These are phyloP conservation scores for Populus hybrid DNA, from an alignment of 441 rosid genomes.

Conservation along the genomic window DNA sequence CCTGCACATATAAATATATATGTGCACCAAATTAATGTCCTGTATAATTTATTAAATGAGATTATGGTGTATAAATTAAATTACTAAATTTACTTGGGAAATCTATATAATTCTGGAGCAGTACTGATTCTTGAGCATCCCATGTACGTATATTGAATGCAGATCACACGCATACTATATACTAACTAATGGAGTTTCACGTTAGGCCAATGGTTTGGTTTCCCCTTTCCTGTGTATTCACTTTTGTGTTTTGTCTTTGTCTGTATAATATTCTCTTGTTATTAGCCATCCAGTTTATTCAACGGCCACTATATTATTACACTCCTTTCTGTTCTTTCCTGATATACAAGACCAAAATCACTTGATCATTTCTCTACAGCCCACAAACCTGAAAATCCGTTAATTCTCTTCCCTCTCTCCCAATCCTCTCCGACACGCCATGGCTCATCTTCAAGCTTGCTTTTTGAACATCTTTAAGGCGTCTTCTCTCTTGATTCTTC, in stretches of 20 bases:
- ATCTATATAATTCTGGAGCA: too few relatives aligned
- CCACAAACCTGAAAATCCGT: background rate
- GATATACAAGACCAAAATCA: too few relatives aligned
- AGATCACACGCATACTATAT: too few relatives aligned
- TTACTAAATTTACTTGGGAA: too few relatives aligned
- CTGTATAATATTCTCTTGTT: background rate
- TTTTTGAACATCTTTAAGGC: conserved; percentile 5
- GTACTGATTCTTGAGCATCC: too few relatives aligned
- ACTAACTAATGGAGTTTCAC: too few relatives aligned
- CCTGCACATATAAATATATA: too few relatives aligned
- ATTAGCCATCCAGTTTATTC: background rate
- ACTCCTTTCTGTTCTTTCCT: background rate
- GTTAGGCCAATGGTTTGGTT: background rate
- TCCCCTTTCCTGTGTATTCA: background rate
- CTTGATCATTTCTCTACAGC: background rate
- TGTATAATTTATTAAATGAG: too few relatives aligned
- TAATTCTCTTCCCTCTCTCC: background rate
- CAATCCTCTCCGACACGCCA: background rate
- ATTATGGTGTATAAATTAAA: too few relatives aligned
- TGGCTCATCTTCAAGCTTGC: conserved; percentile 16
- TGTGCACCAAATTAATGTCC: too few relatives aligned
- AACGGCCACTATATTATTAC: background rate
- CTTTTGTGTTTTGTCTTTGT: background rate
- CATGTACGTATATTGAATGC: too few relatives aligned
- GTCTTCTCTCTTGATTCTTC: conserved; percentile 7